These are phyloP conservation scores for Escovopsis sp. DNA, from an alignment of 2,329 filamentous ascomycete genomes.

Conservation along the genomic window DNA sequence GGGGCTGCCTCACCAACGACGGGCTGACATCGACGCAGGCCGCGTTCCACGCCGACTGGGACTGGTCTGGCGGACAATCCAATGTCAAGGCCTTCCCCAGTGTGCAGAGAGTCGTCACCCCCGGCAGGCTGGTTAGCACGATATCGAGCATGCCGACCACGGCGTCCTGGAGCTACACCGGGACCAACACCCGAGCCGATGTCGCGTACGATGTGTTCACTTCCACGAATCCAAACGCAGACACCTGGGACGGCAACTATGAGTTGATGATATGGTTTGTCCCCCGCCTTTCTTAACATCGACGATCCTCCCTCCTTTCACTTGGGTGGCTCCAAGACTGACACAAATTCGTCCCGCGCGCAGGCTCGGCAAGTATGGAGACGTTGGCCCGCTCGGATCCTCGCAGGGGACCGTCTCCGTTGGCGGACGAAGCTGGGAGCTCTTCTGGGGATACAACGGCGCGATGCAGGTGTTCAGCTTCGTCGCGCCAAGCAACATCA, in stretches of 20 bases:
- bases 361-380: conserved; percentile 10
- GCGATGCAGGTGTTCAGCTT: conserved; percentile 44
- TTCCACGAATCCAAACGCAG: conserved; percentile 20
- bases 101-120: conserved; percentile 8
- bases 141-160: conserved; percentile 19
- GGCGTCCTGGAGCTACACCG: conserved; percentile 19
- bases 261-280: conserved; percentile 45
- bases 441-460: conserved; percentile 43
- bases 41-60: conserved; percentile 24
- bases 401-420: conserved; percentile 38
- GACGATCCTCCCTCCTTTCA: background rate
- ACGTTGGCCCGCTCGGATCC: conserved; percentile 9
- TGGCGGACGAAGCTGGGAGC: conserved; percentile 35
- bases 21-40: conserved; percentile 17
- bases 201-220: conserved; percentile 48
- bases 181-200: conserved; percentile 27
- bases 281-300: no score
- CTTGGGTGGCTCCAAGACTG: background rate
- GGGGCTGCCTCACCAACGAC: conserved; percentile 25
- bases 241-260: conserved; percentile 26
- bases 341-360: background rate
- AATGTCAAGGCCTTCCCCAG: conserved; percentile 28
- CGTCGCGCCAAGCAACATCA: conserved; percentile 22
- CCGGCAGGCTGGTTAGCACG: conserved; percentile 14
- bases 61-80: conserved; percentile 21